These are phyloP conservation scores for Paspalum notatum DNA, from an alignment of 176 grass and related monocot species.

Conservation along the genomic window DNA sequence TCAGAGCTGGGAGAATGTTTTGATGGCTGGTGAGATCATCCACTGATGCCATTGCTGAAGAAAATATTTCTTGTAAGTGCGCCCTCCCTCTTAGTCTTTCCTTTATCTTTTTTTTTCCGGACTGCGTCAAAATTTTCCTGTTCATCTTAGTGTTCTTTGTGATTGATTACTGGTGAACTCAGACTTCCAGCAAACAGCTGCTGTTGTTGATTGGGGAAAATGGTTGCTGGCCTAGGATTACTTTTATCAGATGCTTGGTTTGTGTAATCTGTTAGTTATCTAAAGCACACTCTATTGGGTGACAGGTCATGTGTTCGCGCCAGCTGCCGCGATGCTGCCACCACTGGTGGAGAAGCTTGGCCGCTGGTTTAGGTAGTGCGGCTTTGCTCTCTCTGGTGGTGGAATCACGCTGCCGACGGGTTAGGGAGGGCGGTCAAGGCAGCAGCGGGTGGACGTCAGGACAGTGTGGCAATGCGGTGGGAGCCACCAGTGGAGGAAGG, in stretches of 20 bases:
- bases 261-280: background rate
- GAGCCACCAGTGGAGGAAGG: too few relatives aligned
- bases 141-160: background rate
- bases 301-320: too few relatives aligned
- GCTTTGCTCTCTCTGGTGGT: too few relatives aligned
- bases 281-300: background rate
- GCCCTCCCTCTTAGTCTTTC: background rate
- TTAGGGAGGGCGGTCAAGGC: too few relatives aligned
- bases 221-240: conserved; percentile 6
- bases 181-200: background rate
- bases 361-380: too few relatives aligned
- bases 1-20: conserved; percentile 3
- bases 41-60: conserved; percentile 9
- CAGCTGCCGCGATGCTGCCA: too few relatives aligned
- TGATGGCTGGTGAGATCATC: conserved; percentile 25
- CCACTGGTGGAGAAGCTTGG: too few relatives aligned
- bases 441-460: too few relatives aligned
- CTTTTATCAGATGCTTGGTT: conserved; percentile 4
- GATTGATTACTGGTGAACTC: conserved; percentile 6
- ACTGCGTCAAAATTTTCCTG: background rate
- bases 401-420: too few relatives aligned
- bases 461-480: too few relatives aligned
- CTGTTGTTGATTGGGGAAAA: background rate
- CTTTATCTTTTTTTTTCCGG: background rate
- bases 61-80: conserved; percentile 35